Percentiles rank a stretch among this genome's conserved stretches.
Conservation (phyloP, 106 monocot species). For the Iris macrosiphon region DNA sequence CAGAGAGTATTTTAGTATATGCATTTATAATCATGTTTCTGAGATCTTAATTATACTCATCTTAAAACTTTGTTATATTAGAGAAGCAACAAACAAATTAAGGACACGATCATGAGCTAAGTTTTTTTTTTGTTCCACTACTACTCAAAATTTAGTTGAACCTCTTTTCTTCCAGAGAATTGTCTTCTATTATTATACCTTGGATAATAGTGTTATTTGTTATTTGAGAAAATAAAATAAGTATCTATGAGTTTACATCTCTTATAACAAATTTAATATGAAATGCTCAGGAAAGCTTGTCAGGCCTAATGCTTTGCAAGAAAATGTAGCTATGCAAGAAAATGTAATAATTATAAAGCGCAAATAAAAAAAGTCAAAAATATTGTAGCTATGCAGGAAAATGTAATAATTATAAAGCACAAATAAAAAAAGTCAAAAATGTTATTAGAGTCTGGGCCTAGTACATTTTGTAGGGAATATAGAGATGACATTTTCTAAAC, state of each 20-base stretch:
- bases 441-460: background rate
- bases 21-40: background rate
- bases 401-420: too few species aligned
- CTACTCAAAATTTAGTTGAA: background rate
- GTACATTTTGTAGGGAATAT: background rate
- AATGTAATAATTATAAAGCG: too few species aligned
- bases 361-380: background rate
- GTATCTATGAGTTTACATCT: background rate
- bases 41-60: background rate
- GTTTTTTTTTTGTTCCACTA: background rate
- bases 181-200: background rate
- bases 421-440: too few species aligned
- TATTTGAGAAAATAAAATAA: too few species aligned
- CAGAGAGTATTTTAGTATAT: background rate
- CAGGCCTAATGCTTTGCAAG: background rate
- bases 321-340: background rate
- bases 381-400: background rate
- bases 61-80: background rate
- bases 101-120: too few species aligned
- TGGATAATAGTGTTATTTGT: too few species aligned
- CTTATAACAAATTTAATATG: background rate
- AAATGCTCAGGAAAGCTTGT: too few species aligned
- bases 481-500: background rate
- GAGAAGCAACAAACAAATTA: too few species aligned
- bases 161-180: background rate